Percentiles rank a stretch among this genome's conserved stretches.
phyloP scores from a whole-genome alignment of 2,329 filamentous ascomycete genomes.

The Tolypocladium tundrense region DNA sequence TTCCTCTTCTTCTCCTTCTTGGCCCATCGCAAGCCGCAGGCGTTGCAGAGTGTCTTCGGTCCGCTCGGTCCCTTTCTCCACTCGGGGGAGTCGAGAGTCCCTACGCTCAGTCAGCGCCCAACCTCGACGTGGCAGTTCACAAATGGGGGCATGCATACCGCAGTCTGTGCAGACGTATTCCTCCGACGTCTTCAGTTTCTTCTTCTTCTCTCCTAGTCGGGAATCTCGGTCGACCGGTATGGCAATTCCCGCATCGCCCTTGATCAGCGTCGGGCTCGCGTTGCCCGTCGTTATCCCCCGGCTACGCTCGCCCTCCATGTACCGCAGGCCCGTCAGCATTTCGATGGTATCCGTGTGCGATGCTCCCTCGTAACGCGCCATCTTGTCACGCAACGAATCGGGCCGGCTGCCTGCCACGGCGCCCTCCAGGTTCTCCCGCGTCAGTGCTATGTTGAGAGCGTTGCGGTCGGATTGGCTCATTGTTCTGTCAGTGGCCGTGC shows the following conservation, averaged over 20 bases:
- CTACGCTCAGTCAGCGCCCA: constrained; percentile 21
- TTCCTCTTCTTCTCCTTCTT: constrained; percentile 70
- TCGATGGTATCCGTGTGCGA: constrained; percentile 82
- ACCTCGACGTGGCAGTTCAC: background rate
- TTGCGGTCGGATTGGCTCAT: constrained; percentile 60
- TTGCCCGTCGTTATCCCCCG: constrained; percentile 81
- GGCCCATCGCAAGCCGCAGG: constrained; percentile 69
- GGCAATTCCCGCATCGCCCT: constrained; percentile 77
- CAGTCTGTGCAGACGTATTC: constrained; percentile 96
- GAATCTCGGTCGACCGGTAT: constrained; percentile 72
- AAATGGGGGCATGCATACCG: constrained; percentile 37
- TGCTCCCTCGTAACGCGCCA: constrained; percentile 68
- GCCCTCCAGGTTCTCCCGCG: constrained; percentile 70
- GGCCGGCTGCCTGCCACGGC: constrained; percentile 52
- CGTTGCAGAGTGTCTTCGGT: constrained; percentile 92
- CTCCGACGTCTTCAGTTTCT: constrained; percentile 71
- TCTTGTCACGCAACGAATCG: constrained; percentile 75
- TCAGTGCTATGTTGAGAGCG: constrained; percentile 57
- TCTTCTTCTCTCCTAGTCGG: constrained; percentile 68
- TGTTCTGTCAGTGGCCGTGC: constrained; percentile 23
- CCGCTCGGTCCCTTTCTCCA: constrained; percentile 92
- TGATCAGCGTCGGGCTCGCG: constrained; percentile 68
- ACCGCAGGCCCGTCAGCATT: constrained; percentile 81
- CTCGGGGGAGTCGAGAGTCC: constrained; percentile 83
- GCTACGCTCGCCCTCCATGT: constrained; percentile 80